Evolutionary conservation across 805 yeast genomes (phyloP).

Genomic region (Candida pseudofarinosa): DNA sequence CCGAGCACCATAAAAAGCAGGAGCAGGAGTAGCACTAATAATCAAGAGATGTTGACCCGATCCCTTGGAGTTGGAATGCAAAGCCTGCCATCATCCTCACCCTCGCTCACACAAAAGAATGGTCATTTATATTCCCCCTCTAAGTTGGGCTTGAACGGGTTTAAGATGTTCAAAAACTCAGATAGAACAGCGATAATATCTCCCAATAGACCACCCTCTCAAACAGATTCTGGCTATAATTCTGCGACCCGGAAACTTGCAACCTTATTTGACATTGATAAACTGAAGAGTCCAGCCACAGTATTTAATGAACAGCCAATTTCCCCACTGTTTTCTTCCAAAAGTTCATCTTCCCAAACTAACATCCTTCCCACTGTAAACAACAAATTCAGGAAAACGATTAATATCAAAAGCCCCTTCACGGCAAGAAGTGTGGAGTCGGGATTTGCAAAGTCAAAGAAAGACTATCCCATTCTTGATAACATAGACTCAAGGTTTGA

Average conservation of each 20-base stretch:
- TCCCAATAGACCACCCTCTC: constrained; percentile 20
- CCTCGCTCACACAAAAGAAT: neutral
- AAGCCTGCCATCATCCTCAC: neutral
- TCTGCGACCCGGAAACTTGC: neutral
- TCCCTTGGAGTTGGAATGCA: neutral
- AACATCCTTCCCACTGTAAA: neutral
- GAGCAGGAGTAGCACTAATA: neutral
- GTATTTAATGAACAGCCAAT: neutral
- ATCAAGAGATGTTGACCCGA: neutral
- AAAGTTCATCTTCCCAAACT: neutral
- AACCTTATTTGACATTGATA: constrained; percentile 3
- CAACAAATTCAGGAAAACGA: constrained; percentile 13
- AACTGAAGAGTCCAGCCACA: constrained; percentile 4
- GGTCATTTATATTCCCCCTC: constrained; percentile 20
- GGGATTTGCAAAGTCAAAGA: neutral
- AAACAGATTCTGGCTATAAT: neutral
- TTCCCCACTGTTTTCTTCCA: neutral
- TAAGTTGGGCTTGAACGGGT: constrained; percentile 25
- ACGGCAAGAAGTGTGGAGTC: neutral
- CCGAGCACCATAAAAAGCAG: neutral
- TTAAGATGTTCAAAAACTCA: constrained; percentile 33
- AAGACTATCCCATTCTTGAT: constrained; percentile 23
- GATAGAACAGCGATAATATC: constrained; percentile 30
- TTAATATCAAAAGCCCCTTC: constrained; percentile 6
- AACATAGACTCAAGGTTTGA: constrained; percentile 15